phyloP scores from a whole-genome alignment of 2,329 filamentous ascomycete genomes.

The Ophiostoma novo-ulmi region DNA sequence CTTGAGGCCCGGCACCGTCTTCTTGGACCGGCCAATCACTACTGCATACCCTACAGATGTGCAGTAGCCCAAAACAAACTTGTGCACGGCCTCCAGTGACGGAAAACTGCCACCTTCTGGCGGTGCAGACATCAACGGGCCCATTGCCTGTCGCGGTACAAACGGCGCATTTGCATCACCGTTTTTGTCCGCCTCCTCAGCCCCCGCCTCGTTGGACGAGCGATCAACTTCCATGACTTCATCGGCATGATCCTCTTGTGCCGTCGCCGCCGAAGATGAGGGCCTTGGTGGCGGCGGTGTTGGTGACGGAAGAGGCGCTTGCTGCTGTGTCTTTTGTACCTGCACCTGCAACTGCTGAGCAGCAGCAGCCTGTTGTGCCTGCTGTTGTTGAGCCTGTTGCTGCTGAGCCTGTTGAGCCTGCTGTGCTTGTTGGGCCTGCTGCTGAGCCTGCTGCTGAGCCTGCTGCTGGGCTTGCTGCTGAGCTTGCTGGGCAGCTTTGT shows the following conservation, averaged over 20 bases:
- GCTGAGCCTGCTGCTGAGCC: slow-evolving; percentile 29
- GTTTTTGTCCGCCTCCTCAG: slow-evolving; percentile 35
- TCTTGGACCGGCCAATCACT: slow-evolving; percentile 63
- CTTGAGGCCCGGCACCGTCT: slow-evolving; percentile 61
- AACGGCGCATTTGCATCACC: slow-evolving; percentile 35
- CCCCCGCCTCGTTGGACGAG: slow-evolving; percentile 21
- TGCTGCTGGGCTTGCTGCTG: slow-evolving; percentile 30
- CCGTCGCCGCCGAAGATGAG: slow-evolving; percentile 31
- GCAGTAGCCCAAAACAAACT: slow-evolving; percentile 59
- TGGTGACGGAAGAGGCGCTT: slow-evolving; percentile 29
- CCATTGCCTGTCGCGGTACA: slow-evolving; percentile 51
- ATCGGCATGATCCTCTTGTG: slow-evolving; percentile 38
- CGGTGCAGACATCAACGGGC: slow-evolving; percentile 56
- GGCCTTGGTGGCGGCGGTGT: slow-evolving; percentile 25
- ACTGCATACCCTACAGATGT: slow-evolving; percentile 64
- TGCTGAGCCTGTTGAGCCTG: slow-evolving; percentile 29
- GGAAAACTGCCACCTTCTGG: slow-evolving; percentile 60
- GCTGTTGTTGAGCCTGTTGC: slow-evolving; percentile 33
- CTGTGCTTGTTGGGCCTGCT: not conserved
- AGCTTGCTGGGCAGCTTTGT: slow-evolving; percentile 26
- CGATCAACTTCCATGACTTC: slow-evolving; percentile 52
- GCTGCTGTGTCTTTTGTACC: slow-evolving; percentile 36
- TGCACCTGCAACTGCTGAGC: slow-evolving; percentile 35
- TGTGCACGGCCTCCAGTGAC: slow-evolving; percentile 60
- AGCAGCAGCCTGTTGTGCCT: slow-evolving; percentile 29